Evolutionary conservation across 108 stramenopile genomes (phyloP).

Genomic region (Skeletonema marinoi): DNA sequence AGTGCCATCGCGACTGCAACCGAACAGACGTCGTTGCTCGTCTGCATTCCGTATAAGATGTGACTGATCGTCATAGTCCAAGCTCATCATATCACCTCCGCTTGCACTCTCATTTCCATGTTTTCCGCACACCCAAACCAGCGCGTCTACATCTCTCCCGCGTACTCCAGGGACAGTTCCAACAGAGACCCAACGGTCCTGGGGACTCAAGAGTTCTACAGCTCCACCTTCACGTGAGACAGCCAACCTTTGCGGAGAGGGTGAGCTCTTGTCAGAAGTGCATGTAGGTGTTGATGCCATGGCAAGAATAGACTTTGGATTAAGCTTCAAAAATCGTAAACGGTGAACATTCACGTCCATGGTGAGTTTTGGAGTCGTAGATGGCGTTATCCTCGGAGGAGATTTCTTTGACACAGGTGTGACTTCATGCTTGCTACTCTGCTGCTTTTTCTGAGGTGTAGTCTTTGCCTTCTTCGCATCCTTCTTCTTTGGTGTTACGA

Average conservation of each 20-base stretch:
- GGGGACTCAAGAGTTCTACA: constrained; percentile 59
- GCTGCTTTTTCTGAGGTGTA: constrained; percentile 10
- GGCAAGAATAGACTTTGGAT: constrained; percentile 59
- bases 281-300: constrained; percentile 44
- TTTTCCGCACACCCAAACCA: constrained; percentile 57
- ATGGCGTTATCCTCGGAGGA: constrained; percentile 4
- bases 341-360: constrained; percentile 74
- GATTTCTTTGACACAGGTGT: constrained; percentile 11
- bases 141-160: constrained; percentile 42
- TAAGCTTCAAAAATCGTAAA: constrained; percentile 65
- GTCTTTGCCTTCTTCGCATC: constrained; percentile 1
- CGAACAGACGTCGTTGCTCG: constrained; percentile 52
- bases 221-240: constrained; percentile 69
- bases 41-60: constrained; percentile 7
- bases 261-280: constrained; percentile 23
- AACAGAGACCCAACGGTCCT: constrained; percentile 63
- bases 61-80: constrained; percentile 12
- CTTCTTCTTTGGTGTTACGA: constrained; percentile 19
- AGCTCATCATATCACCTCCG: neutral
- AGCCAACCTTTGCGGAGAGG: constrained; percentile 34
- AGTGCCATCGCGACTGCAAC: constrained; percentile 78
- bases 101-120: neutral
- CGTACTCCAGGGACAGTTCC: constrained; percentile 50
- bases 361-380: constrained; percentile 23
- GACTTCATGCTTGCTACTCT: constrained; percentile 12